Conservation (phyloP, 768 basidiomycete species). For the Calocybe cyanea region DNA sequence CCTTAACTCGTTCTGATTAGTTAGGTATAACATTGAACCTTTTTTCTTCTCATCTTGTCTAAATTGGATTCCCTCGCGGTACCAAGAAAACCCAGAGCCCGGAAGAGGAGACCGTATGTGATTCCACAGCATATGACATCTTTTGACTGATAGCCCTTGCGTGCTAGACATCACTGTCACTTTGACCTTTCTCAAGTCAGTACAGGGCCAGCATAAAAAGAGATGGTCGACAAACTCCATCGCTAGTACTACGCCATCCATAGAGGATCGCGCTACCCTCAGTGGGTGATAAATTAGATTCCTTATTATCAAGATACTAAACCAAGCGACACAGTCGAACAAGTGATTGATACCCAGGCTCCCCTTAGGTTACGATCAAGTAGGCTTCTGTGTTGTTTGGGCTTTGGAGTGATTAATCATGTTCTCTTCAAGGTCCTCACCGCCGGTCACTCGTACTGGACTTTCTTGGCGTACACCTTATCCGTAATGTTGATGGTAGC, state of each 20-base stretch:
- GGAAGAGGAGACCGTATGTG: slow-evolving; percentile 51
- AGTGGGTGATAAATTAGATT: slow-evolving; percentile 11
- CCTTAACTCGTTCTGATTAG: not conserved
- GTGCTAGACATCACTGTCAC: slow-evolving; percentile 52
- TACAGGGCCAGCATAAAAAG: slow-evolving; percentile 21
- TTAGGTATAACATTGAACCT: slow-evolving; percentile 56
- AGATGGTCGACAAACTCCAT: slow-evolving; percentile 5
- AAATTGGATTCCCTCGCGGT: slow-evolving; percentile 68
- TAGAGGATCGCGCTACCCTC: slow-evolving; percentile 14
- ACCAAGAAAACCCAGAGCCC: slow-evolving; percentile 42
- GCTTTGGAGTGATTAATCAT: not conserved
- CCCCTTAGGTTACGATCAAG: slow-evolving; percentile 33
- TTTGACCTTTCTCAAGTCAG: slow-evolving; percentile 49
- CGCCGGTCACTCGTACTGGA: slow-evolving; percentile 39
- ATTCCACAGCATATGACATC: not conserved
- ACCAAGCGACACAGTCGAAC: slow-evolving; percentile 16
- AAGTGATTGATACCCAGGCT: slow-evolving; percentile 37
- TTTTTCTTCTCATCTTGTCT: slow-evolving; percentile 66
- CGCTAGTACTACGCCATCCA: slow-evolving; percentile 7
- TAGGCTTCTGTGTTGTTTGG: slow-evolving; percentile 8
- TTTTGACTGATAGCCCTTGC: not conserved
- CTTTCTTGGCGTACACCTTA: slow-evolving; percentile 44
- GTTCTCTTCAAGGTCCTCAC: slow-evolving; percentile 16
- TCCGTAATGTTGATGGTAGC: slow-evolving; percentile 39
- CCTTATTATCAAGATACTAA: too few relatives aligned